Conservation (phyloP, 257 asterid species). For the Rehmannia glutinosa region DNA sequence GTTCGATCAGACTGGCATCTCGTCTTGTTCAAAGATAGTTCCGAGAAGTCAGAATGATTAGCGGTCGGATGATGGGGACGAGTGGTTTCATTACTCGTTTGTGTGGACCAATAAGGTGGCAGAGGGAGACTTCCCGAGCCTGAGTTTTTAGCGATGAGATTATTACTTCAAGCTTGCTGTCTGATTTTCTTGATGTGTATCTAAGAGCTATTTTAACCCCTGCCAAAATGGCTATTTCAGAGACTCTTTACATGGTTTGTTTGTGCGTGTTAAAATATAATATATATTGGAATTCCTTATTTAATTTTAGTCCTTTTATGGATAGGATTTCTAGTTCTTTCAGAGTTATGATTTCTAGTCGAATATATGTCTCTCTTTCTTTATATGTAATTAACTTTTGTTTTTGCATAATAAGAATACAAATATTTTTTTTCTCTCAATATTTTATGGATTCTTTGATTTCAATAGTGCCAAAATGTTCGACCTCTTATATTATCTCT, state of each 20-base stretch:
- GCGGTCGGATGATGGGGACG: not conserved
- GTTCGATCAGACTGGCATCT: slow-evolving; percentile 32
- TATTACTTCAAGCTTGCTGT: not conserved
- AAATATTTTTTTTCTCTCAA: too few relatives aligned
- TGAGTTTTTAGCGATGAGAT: not conserved
- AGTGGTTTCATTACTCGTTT: not conserved
- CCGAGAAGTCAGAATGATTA: slow-evolving; percentile 20
- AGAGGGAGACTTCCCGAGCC: not conserved
- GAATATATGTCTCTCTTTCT: too few relatives aligned
- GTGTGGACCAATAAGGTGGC: not conserved
- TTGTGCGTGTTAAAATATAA: too few relatives aligned
- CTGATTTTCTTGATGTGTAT: not conserved
- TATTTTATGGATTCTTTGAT: too few relatives aligned
- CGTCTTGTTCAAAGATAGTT: slow-evolving; percentile 40
- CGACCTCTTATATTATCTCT: too few relatives aligned
- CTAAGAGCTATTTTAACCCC: not conserved
- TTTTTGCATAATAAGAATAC: too few relatives aligned
- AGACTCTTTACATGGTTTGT: not conserved
- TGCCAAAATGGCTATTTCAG: not conserved
- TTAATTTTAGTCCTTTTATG: too few relatives aligned
- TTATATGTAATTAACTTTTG: too few relatives aligned
- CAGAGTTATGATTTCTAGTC: too few relatives aligned
- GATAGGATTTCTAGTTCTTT: too few relatives aligned
- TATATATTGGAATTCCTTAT: too few relatives aligned
- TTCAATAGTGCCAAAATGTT: too few relatives aligned